phyloP scores from a whole-genome alignment of 371 early-diverging fungal genomes.

The Haplosporangium sp. region DNA sequence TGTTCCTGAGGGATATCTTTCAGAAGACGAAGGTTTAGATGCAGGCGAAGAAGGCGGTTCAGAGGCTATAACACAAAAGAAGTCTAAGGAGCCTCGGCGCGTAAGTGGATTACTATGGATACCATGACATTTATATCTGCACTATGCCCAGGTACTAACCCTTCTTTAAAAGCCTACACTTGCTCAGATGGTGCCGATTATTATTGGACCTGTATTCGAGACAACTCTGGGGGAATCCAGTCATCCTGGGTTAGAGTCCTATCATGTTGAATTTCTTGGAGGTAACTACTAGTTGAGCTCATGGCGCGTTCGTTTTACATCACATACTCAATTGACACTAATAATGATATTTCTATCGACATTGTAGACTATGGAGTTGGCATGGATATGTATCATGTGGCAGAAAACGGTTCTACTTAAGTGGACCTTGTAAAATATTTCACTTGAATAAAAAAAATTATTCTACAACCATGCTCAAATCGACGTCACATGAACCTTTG shows the following conservation, averaged over 20 bases:
- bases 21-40: constrained; percentile 80
- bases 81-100: constrained; percentile 37
- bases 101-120: constrained; percentile 19
- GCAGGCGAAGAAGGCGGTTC: constrained; percentile 61
- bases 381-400: constrained; percentile 49
- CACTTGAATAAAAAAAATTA: not conserved
- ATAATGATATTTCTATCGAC: not conserved
- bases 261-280: constrained; percentile 50
- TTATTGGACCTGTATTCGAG: constrained; percentile 70
- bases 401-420: constrained; percentile 5
- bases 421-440: not conserved
- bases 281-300: constrained; percentile 21
- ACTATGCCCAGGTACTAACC: no score
- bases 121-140: no score
- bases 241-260: constrained; percentile 49
- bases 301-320: not conserved
- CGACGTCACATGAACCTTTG: not conserved
- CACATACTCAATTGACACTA: not conserved
- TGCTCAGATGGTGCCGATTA: constrained; percentile 53
- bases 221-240: constrained; percentile 44
- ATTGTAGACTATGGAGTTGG: constrained; percentile 42
- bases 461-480: no score
- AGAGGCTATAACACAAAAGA: constrained; percentile 14
- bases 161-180: constrained; percentile 26
- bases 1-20: constrained; percentile 85